A percentile compares a stretch with the other conserved stretches of the same genome.
Evolutionary conservation across 331 rosid genomes (phyloP).

Genomic region (Telfairia occidentalis): DNA sequence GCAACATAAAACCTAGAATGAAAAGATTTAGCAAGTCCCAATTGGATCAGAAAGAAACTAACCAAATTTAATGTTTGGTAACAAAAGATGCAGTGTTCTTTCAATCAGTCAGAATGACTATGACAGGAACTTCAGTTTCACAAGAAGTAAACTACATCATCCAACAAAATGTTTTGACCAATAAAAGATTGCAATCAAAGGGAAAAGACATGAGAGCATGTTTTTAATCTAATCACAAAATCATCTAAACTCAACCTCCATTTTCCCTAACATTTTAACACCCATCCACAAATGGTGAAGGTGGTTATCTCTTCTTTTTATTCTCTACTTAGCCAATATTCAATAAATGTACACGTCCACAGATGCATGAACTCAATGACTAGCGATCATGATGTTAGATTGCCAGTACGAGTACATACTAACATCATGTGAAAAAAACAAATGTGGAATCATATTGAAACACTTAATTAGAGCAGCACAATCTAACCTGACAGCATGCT

Average conservation of each 20-base stretch:
- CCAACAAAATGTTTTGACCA: neutral
- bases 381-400: neutral
- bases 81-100: neutral
- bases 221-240: neutral
- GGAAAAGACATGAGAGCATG: neutral
- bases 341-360: neutral
- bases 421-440: neutral
- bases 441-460: neutral
- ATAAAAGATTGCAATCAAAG: neutral
- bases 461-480: constrained; percentile 4
- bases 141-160: neutral
- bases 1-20: constrained; percentile 79
- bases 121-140: neutral
- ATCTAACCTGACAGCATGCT: constrained; percentile 72
- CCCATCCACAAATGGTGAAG: neutral
- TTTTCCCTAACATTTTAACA: neutral
- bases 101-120: neutral
- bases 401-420: neutral
- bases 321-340: neutral
- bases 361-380: neutral
- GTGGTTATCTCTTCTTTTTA: neutral
- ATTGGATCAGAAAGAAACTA: neutral
- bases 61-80: neutral
- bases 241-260: neutral
- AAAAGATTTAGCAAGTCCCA: neutral